A percentile compares a stretch with the other conserved stretches of the same genome.
Conservation (phyloP, 2,329 filamentous ascomycete genomes). For the Phialocephala sp. region DNA sequence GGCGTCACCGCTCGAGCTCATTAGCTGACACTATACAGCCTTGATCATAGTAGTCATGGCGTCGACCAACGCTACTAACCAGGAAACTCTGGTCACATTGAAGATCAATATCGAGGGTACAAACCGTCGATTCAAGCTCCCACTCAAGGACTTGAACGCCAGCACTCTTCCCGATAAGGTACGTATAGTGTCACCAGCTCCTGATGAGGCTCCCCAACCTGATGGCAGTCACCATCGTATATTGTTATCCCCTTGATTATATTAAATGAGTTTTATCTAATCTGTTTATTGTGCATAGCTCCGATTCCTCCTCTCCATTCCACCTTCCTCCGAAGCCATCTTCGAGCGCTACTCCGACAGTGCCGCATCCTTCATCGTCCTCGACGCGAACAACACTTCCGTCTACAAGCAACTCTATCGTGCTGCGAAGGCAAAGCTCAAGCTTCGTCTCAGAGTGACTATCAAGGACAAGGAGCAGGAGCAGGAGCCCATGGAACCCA, state of each 20-base stretch:
- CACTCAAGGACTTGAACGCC: slow-evolving; percentile 81
- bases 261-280: slow-evolving; percentile 29
- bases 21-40: slow-evolving; percentile 35
- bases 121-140: slow-evolving; percentile 86
- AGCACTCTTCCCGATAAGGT: slow-evolving; percentile 83
- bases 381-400: slow-evolving; percentile 76
- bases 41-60: slow-evolving; percentile 40
- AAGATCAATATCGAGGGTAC: slow-evolving; percentile 81
- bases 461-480: slow-evolving; percentile 45
- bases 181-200: slow-evolving; percentile 46
- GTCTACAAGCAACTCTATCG: slow-evolving; percentile 98
- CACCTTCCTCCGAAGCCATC: slow-evolving; percentile 63
- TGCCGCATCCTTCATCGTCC: slow-evolving; percentile 76
- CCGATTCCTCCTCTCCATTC: slow-evolving; percentile 69
- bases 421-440: slow-evolving; percentile 96
- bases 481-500: slow-evolving; percentile 27
- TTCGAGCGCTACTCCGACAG: slow-evolving; percentile 98
- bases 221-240: slow-evolving; percentile 4
- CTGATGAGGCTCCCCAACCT: slow-evolving; percentile 29
- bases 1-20: slow-evolving; percentile 37
- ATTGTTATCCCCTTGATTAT: not conserved
- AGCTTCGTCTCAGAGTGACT: slow-evolving; percentile 85
- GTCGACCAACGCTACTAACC: slow-evolving; percentile 43
- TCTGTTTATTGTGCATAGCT: slow-evolving; percentile 57
- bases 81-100: slow-evolving; percentile 80